Percentiles rank a stretch among this genome's conserved stretches.
phyloP scores from a whole-genome alignment of 208 protist genomes.

The Leishmania martiniquensis region DNA sequence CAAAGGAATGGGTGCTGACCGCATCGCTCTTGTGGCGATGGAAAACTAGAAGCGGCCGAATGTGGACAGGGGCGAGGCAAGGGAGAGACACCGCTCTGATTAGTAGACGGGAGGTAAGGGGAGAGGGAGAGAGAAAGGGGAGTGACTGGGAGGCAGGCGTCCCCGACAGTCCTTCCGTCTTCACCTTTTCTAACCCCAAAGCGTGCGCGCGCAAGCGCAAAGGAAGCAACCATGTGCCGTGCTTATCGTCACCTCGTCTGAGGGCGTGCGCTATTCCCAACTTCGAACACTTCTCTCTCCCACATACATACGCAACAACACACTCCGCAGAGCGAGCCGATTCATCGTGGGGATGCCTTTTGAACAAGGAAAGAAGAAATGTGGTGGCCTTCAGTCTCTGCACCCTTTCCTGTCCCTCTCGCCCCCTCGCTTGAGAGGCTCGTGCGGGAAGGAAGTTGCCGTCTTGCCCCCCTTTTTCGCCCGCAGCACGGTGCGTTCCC shows the following conservation, averaged over 20 bases:
- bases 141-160: neutral
- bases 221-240: neutral
- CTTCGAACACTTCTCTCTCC: neutral
- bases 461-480: neutral
- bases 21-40: neutral
- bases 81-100: slow-evolving; percentile 1
- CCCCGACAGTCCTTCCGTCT: neutral
- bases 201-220: too few relatives aligned
- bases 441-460: neutral
- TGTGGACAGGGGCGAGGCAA: neutral
- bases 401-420: neutral
- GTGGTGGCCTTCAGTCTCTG: neutral
- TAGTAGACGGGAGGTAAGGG: neutral
- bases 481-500: neutral
- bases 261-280: neutral
- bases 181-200: neutral
- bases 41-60: neutral
- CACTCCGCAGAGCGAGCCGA: neutral
- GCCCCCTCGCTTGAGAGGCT: neutral
- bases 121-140: neutral
- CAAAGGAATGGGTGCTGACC: neutral
- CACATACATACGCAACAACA: neutral
- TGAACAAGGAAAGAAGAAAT: neutral
- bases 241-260: neutral
- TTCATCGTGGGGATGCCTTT: neutral